Base-by-base conservation (phyloP, 352 stramenopile species). In the Saprolegnia parasitica region DNA sequence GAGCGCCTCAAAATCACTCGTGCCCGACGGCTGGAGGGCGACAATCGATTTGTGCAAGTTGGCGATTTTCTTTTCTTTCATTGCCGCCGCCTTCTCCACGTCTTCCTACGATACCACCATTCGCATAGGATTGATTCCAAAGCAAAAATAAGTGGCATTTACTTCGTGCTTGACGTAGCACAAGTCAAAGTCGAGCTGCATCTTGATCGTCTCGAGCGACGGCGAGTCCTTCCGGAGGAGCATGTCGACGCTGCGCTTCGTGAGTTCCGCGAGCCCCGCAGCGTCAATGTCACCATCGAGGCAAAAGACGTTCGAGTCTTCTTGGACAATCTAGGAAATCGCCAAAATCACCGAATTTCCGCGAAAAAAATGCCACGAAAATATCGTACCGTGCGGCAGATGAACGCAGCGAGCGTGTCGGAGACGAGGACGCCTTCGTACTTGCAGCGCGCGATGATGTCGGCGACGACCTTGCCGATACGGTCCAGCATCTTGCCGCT, bases 141-240 rank as follows among this genome's bases (percentile, higher is more conserved):
- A n/a, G n/a, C n/a, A n/a, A n/a, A n/a, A n/a, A n/a, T n/a, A n/a
- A n/a, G n/a, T n/a, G n/a, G n/a, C n/a, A n/a, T n/a, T n/a, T 68
- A 60, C 66, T 54, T 93, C 84, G 0, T 89, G 72, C 39, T 91
- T 89, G 5, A 95, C 86, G 75, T 97, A 97, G 47, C 83, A 89
- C 29, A 84, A 89, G 73, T 98, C 93, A 68, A 98, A 98, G 57
- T 89, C 90, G 49, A 98, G 90, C 77, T 98, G 93, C 90, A 98
- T 98, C 73, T 97, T 97, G 68, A 98, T 86, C n/a, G 88, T 94
- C 76, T 96, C 86, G 61, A 98, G 78, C 20, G 84, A 75, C 24
- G 91, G 91, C 39, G 88, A 87, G 18, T 95, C 87, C 46, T 79
- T 65, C 55, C 91, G 83, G 0, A 93, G 64, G 18, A 97, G 76